Evolutionary conservation across 306 rosid species (phyloP).

Genomic region (Cucurbita argyrosperma): DNA sequence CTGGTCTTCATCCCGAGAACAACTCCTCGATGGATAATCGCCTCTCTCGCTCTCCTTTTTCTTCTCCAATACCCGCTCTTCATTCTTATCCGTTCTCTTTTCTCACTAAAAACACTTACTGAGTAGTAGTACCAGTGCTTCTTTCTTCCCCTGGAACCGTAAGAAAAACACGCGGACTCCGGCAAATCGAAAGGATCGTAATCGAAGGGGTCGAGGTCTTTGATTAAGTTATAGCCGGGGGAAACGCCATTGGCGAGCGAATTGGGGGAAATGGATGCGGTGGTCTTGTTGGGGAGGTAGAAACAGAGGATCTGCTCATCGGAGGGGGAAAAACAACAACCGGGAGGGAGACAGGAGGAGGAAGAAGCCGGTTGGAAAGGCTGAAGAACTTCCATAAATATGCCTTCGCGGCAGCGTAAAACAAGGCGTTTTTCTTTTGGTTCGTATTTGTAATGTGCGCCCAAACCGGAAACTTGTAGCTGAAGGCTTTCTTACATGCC

Average conservation of each 20-base stretch:
- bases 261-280: not conserved
- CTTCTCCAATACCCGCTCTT: slow-evolving; percentile 52
- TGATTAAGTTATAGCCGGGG: slow-evolving; percentile 27
- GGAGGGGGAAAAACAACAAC: slow-evolving; percentile 48
- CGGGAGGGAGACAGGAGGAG: slow-evolving; percentile 30
- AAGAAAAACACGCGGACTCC: slow-evolving; percentile 25
- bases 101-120: slow-evolving; percentile 15
- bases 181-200: slow-evolving; percentile 46
- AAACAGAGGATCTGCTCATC: slow-evolving; percentile 37
- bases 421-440: too few species aligned
- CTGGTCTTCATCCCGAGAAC: slow-evolving; percentile 32
- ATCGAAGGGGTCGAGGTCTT: slow-evolving; percentile 32
- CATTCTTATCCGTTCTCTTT: slow-evolving; percentile 16
- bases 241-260: not conserved
- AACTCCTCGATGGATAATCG: slow-evolving; percentile 14
- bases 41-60: slow-evolving; percentile 27
- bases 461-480: not conserved
- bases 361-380: not conserved
- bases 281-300: slow-evolving; percentile 36
- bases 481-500: not conserved
- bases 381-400: slow-evolving; percentile 22
- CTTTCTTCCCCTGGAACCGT: slow-evolving; percentile 31
- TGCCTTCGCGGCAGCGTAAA: too few species aligned
- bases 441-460: not conserved
- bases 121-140: slow-evolving; percentile 52